These are phyloP conservation scores for Barbatosphaeria neglecta DNA, from an alignment of 495 filamentous ascomycete species.

Conservation along the genomic window DNA sequence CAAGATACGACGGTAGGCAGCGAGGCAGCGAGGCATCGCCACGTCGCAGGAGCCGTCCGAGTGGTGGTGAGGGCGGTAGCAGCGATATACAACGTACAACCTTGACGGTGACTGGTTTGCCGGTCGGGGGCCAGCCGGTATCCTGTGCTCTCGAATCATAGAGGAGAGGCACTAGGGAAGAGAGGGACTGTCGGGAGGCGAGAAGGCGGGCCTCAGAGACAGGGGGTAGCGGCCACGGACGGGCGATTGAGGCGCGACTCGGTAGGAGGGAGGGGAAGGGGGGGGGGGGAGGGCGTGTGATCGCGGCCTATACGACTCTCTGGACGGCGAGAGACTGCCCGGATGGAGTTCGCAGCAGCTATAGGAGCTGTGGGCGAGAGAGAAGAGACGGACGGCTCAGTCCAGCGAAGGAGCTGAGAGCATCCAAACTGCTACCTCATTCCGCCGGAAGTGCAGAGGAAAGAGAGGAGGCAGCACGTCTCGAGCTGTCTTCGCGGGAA, in stretches of 20 bases:
- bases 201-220: conserved; percentile 6
- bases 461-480: conserved; percentile 8
- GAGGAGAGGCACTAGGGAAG: conserved; percentile 8
- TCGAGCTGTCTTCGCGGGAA: neutral
- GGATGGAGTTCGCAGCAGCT: neutral
- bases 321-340: neutral
- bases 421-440: conserved; percentile 39
- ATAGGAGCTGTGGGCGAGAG: too few species aligned
- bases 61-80: too few species aligned
- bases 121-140: conserved; percentile 44
- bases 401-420: conserved; percentile 43
- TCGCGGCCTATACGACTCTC: neutral
- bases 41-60: too few species aligned
- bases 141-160: conserved; percentile 44
- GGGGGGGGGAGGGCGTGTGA: conserved; percentile 1
- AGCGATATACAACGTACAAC: too few species aligned
- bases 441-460: conserved; percentile 16
- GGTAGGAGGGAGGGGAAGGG: conserved; percentile 1
- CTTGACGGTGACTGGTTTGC: conserved; percentile 39
- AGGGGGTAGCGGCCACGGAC: conserved; percentile 1
- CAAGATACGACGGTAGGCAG: too few species aligned
- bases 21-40: neutral
- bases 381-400: too few species aligned
- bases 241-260: conserved; percentile 1
- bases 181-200: conserved; percentile 11